Conservation (phyloP, 1,284 basidiomycete species). For the Cryptococcus neoformans region DNA sequence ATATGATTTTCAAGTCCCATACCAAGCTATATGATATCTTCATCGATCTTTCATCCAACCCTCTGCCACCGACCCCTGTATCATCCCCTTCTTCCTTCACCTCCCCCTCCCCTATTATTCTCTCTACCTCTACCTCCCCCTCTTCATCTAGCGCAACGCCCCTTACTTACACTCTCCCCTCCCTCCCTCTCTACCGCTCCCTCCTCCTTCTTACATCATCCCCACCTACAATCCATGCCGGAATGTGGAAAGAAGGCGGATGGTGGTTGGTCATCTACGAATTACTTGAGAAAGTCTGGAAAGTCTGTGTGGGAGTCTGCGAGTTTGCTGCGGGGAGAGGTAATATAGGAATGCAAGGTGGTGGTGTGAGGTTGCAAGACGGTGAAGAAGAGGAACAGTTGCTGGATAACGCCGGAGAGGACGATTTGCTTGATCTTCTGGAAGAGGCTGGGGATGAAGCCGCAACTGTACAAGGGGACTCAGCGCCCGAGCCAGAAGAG, state of each 20-base stretch:
- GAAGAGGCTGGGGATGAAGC: background rate
- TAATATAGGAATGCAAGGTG: constrained; percentile 10
- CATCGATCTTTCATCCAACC: constrained; percentile 38
- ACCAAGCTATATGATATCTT: constrained; percentile 38
- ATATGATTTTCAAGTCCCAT: constrained; percentile 40
- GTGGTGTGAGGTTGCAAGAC: constrained; percentile 23
- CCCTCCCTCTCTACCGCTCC: constrained; percentile 40
- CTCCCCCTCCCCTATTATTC: constrained; percentile 6
- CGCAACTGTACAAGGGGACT: constrained; percentile 7
- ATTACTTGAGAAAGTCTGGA: constrained; percentile 33
- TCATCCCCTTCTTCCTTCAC: constrained; percentile 6
- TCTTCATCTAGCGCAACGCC: background rate
- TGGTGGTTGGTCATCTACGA: constrained; percentile 43
- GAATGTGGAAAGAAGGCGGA: constrained; percentile 14
- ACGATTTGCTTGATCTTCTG: constrained; percentile 13
- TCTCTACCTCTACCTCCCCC: constrained; percentile 4
- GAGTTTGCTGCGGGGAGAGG: constrained; percentile 42
- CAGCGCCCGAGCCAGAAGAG: constrained; percentile 11
- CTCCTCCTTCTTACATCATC: constrained; percentile 32
- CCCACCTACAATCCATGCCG: constrained; percentile 26
- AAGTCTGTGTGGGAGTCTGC: constrained; percentile 43
- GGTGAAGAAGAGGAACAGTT: constrained; percentile 35
- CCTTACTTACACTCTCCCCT: constrained; percentile 35
- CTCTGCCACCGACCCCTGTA: constrained; percentile 3
- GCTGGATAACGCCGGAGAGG: constrained; percentile 8